These are phyloP conservation scores for Spinacia oleracea DNA, from an alignment of 179 eudicot species.

Conservation along the genomic window DNA sequence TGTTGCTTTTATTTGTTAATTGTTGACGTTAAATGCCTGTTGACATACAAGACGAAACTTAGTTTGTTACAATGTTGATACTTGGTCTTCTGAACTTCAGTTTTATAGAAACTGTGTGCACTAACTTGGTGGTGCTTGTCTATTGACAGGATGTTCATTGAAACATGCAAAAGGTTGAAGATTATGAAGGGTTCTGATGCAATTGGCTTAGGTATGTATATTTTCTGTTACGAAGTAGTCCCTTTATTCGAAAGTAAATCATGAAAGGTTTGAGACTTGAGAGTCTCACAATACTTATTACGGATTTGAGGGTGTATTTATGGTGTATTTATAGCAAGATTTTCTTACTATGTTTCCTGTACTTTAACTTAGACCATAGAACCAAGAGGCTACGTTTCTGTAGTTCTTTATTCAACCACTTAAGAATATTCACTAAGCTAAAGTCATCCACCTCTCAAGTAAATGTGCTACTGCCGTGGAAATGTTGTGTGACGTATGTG, in stretches of 20 bases:
- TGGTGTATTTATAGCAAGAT: no score
- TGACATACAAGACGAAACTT: neutral
- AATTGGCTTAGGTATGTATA: conserved; percentile 69
- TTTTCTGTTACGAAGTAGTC: neutral
- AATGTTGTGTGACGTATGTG: neutral
- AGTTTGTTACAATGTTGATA: neutral
- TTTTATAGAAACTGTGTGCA: neutral
- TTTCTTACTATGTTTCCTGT: neutral
- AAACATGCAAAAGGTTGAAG: conserved; percentile 79
- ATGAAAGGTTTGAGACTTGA: no score
- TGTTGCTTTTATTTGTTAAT: no score
- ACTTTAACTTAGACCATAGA: neutral
- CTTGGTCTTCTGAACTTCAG: neutral
- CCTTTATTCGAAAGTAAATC: no score
- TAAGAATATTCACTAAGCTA: neutral
- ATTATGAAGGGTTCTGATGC: conserved; percentile 93
- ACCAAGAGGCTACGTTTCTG: neutral
- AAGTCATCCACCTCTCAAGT: neutral
- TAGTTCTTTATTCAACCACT: neutral
- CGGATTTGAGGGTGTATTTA: no score
- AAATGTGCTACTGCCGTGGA: neutral
- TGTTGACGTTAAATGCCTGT: neutral
- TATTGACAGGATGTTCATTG: conserved; percentile 72
- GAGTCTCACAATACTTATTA: no score
- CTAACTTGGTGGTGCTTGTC: neutral